These are phyloP conservation scores for Boletus bicolor DNA, from an alignment of 768 basidiomycete genomes.

Conservation along the genomic window DNA sequence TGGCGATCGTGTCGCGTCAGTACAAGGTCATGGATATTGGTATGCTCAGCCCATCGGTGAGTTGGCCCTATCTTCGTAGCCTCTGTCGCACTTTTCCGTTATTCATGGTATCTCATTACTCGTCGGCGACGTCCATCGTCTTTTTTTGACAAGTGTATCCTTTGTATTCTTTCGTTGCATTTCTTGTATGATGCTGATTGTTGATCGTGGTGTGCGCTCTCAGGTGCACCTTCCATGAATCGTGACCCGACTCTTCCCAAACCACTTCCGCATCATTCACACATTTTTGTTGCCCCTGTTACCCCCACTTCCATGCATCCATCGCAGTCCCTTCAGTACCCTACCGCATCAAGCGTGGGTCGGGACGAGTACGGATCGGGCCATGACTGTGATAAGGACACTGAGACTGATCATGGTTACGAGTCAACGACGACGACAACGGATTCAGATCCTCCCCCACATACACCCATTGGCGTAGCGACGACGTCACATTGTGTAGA, in stretches of 20 bases:
- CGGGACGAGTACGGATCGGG: constrained; percentile 2
- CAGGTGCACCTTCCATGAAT: constrained; percentile 16
- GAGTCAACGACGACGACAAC: constrained; percentile 28
- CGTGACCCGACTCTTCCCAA: constrained; percentile 9
- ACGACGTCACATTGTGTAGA: constrained; percentile 5
- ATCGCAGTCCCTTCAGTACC: neutral
- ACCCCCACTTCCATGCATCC: neutral
- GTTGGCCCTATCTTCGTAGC: constrained; percentile 7
- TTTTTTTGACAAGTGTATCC: neutral
- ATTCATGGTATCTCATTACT: neutral
- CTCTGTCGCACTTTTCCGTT: neutral
- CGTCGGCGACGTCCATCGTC: neutral
- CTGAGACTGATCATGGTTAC: constrained; percentile 25
- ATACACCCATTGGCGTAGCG: constrained; percentile 21
- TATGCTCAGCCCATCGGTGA: constrained; percentile 20
- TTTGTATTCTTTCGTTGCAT: neutral
- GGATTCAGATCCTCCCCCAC: constrained; percentile 26
- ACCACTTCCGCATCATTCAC: constrained; percentile 3
- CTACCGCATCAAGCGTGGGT: neutral
- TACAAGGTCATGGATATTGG: constrained; percentile 23
- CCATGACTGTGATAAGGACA: constrained; percentile 21
- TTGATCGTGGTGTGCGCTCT: neutral
- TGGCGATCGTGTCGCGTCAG: constrained; percentile 2
- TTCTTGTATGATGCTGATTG: constrained; percentile 8
- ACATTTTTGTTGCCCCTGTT: neutral